Conservation (phyloP, 768 basidiomycete genomes). For the Lactifluus hygrophoroides region DNA sequence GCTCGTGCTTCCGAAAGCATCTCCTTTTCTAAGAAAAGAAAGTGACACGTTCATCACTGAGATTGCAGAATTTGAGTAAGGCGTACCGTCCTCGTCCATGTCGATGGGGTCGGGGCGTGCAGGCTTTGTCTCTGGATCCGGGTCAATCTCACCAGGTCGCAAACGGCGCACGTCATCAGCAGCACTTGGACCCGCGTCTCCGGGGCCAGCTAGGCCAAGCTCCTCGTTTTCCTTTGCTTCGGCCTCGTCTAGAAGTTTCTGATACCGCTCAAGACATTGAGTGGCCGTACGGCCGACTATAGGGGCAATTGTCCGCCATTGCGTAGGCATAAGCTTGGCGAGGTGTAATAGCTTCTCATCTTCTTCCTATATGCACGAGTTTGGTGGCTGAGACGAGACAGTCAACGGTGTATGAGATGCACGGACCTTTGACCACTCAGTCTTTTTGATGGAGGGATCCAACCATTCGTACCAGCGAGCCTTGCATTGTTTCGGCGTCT, state of each 20-base stretch:
- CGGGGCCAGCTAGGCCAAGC: conserved; percentile 80
- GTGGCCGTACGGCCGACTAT: conserved; percentile 97
- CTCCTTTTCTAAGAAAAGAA: conserved; percentile 71
- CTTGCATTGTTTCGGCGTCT: conserved; percentile 99
- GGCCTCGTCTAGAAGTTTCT: conserved; percentile 94
- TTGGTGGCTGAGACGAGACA: background rate
- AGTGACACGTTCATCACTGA: conserved; percentile 4
- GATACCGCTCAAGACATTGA: conserved; percentile 96
- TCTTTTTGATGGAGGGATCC: conserved; percentile 99
- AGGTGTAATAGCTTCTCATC: conserved; percentile 97
- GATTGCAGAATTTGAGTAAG: background rate
- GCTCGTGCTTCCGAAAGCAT: conserved; percentile 99
- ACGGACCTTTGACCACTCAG: conserved; percentile 95
- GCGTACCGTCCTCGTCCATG: conserved; percentile 97
- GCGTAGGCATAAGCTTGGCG: conserved; percentile 98
- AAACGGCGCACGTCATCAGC: conserved; percentile 89
- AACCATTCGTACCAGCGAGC: conserved; percentile 99
- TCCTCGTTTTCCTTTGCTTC: conserved; percentile 96
- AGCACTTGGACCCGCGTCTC: conserved; percentile 73
- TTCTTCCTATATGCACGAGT: conserved; percentile 54
- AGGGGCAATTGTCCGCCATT: conserved; percentile 98
- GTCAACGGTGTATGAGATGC: background rate
- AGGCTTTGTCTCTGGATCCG: conserved; percentile 97
- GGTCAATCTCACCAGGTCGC: conserved; percentile 95
- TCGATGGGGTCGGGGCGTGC: conserved; percentile 98